Base-by-base conservation (phyloP, 2,329 filamentous ascomycete genomes). In the Sclerotinia borealis region DNA sequence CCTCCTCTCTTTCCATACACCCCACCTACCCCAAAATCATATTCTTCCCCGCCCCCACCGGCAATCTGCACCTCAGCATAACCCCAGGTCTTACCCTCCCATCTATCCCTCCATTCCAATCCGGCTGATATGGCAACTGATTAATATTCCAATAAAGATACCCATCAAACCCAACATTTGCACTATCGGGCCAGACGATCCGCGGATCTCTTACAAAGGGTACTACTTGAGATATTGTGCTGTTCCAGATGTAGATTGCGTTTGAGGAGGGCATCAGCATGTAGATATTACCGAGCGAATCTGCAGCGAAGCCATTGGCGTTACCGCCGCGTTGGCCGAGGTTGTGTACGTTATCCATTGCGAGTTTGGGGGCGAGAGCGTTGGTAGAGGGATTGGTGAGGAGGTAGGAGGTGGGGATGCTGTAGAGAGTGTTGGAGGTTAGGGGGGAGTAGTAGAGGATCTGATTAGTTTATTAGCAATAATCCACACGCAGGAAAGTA, bases 101-200 rank as follows among this genome's bases (percentile, higher is more conserved):
- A 71, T 81, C 79, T 3, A 76, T 71, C 0, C 79, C 78, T 66
- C 77, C 68, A 65, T 82, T 81, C 79, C 79, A 80, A 61, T 76
- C 74, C 3, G 77, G 75, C 71, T 81, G 77, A 68, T 78, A 79
- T 1, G 76, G 77, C 63, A 82, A 65, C 69, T 82, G 80, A 66
- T 82, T 80, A 66, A 80, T 78, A 60, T 79, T 80, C 63, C 80
- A 69, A 65, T 82, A 81, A 17, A 81, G 68, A 56, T 79, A 81
- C 3, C 75, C 78, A 69, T 80, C 78, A 37, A 72, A 75, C 0
- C 74, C 77, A 19, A 78, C 70, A 52, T 75, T 77, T 19, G 75
- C 75, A 49, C 76, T 76, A 66, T 80, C 77, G 0, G 76, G 75
- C 78, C 76, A 80, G 15, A 80, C 64, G 22, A 79, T 78, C 29